A percentile compares a stretch with the other conserved stretches of the same genome.
These are phyloP conservation scores for Aschersonia sp. DNA, from an alignment of 2,329 filamentous ascomycete genomes.

Conservation along the genomic window DNA sequence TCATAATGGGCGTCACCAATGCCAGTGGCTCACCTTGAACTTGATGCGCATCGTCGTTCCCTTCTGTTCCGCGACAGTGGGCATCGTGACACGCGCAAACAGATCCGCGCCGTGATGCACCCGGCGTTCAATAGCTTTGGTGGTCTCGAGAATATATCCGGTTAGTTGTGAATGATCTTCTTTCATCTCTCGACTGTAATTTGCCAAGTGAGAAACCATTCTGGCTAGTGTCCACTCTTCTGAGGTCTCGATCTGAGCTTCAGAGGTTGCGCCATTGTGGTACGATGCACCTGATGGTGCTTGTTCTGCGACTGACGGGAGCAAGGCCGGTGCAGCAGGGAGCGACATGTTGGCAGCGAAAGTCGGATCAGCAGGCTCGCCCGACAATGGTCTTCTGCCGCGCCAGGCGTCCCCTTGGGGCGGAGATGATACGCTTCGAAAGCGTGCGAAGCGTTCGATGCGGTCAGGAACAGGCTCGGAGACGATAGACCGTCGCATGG, in stretches of 20 bases:
- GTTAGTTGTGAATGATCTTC: slow-evolving; percentile 29
- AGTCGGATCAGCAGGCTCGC: not conserved
- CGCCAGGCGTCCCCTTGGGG: not conserved
- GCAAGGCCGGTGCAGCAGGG: slow-evolving; percentile 10
- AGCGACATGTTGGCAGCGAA: not conserved
- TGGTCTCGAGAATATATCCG: slow-evolving; percentile 29
- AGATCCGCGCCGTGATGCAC: slow-evolving; percentile 28
- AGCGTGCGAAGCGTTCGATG: slow-evolving; percentile 1
- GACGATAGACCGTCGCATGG: slow-evolving; percentile 8
- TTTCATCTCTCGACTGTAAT: slow-evolving; percentile 27
- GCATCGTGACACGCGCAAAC: slow-evolving; percentile 28
- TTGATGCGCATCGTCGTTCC: slow-evolving; percentile 31
- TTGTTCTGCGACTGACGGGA: slow-evolving; percentile 1
- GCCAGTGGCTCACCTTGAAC: slow-evolving; percentile 26
- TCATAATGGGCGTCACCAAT: not conserved
- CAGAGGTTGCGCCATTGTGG: slow-evolving; percentile 6
- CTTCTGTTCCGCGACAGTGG: slow-evolving; percentile 19
- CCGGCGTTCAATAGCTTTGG: slow-evolving; percentile 23
- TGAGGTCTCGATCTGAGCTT: slow-evolving; percentile 9
- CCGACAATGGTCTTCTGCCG: not conserved
- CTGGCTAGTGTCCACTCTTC: slow-evolving; percentile 27
- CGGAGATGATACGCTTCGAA: not conserved
- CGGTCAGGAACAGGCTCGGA: not conserved
- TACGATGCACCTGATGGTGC: slow-evolving; percentile 2
- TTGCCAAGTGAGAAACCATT: slow-evolving; percentile 24